phyloP scores from a whole-genome alignment of 176 grass and related monocot genomes.

The Miscanthus lutarioriparius region DNA sequence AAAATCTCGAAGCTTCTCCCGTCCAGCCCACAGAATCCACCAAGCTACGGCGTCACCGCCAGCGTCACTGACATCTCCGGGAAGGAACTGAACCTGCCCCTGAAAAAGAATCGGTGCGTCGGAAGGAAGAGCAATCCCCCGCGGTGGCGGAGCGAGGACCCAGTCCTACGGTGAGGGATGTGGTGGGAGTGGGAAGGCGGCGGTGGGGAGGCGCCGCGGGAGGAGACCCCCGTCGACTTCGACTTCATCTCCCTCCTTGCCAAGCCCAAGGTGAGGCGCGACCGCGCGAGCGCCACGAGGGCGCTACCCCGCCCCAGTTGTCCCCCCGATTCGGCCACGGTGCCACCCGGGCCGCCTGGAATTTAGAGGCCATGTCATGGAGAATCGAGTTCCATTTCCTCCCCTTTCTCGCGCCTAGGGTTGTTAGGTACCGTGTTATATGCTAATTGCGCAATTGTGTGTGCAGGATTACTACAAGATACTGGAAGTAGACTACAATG shows the following conservation, averaged over 20 bases:
- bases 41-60: not conserved
- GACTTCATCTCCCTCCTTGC: conserved; percentile 62
- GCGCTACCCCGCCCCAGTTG: too few species aligned
- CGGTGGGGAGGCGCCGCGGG: conserved; percentile 50
- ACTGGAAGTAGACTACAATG: conserved; percentile 81
- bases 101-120: not conserved
- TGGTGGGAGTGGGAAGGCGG: conserved; percentile 70
- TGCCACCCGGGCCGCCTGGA: not conserved
- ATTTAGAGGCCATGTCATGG: not conserved
- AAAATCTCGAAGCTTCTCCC: conserved; percentile 44
- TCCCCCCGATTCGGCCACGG: not conserved
- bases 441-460: not conserved
- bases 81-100: not conserved
- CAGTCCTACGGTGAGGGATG: conserved; percentile 34
- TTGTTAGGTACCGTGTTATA: not conserved
- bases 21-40: conserved; percentile 43
- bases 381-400: not conserved
- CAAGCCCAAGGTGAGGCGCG: conserved; percentile 60
- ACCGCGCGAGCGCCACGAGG: not conserved
- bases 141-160: not conserved
- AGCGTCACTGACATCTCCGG: conserved; percentile 23
- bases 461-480: conserved; percentile 99
- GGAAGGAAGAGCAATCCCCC: conserved; percentile 11
- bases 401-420: not conserved
- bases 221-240: conserved; percentile 77